phyloP scores from a whole-genome alignment of 345 rosid species.

The Moringa oleifera region DNA sequence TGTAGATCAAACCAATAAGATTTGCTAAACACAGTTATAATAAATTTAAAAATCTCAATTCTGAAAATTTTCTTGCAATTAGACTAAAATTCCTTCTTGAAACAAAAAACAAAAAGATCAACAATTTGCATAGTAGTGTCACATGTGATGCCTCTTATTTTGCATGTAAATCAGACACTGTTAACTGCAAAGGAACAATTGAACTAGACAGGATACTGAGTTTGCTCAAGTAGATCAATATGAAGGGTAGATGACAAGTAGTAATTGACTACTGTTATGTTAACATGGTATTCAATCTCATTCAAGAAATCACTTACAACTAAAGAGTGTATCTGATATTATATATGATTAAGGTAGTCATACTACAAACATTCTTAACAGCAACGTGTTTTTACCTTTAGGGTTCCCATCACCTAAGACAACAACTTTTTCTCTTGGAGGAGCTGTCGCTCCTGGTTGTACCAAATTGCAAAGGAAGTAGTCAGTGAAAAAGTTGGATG shows the following conservation, averaged over 20 bases:
- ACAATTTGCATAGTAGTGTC: too few relatives aligned
- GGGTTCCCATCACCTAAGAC: conserved; percentile 51
- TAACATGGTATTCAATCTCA: too few relatives aligned
- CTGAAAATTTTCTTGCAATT: too few relatives aligned
- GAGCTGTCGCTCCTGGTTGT: conserved; percentile 37
- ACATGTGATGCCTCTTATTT: too few relatives aligned
- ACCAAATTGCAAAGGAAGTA: conserved; percentile 38
- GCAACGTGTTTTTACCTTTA: conserved; percentile 30
- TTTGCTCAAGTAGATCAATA: neutral
- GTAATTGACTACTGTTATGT: neutral
- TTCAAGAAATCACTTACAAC: neutral
- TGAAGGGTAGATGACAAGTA: neutral
- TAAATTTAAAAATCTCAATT: neutral
- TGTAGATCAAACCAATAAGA: conserved; percentile 9
- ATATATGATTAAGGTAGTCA: too few relatives aligned
- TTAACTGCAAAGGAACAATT: neutral
- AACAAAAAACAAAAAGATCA: too few relatives aligned
- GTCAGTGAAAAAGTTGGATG: conserved; percentile 39
- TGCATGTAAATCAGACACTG: too few relatives aligned
- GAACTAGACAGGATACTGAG: neutral
- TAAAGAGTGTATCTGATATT: too few relatives aligned
- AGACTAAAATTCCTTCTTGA: too few relatives aligned
- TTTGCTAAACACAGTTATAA: neutral
- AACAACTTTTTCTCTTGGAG: conserved; percentile 44
- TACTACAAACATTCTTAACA: neutral